Evolutionary conservation across 495 filamentous ascomycete species (phyloP), one percentile per base, ranked within the genome.

Genomic region (Xylaria castorea): DNA sequence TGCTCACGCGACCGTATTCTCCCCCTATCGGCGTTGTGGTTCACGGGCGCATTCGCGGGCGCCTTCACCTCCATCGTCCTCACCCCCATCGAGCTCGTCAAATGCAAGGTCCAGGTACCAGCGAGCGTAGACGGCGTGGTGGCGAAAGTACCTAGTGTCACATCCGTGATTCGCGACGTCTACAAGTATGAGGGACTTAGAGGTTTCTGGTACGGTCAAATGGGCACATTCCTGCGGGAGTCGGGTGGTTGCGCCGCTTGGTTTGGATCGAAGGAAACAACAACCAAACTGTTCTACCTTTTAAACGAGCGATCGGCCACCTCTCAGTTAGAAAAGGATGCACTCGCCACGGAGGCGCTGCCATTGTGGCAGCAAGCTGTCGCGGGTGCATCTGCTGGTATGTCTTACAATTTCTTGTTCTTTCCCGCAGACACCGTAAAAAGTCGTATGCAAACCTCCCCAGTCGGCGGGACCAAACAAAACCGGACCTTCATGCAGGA

Each of bases 361-460:
- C 90, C 89, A 27, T 75, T 97, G n/a, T 89, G 89, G 81, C 93
- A 97, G 77, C 93, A 96, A 80, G 90, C 96, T 76, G 81, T 93
- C 12, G 93, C 94, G 18, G 94, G 94, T n/a, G 94, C 94, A n/a
- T 86, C 90, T 18, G 94, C 95, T 25, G 96, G 96, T 57, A 92
- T 98, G 84, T 90, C 88, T 67, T 99, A 98, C 79, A 99, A 98
- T 76, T 97, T 98, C 76, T 79, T 97, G 36, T 97, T 97, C 85
- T 99, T 95, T 81, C 96, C 96, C 0, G 96, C 97, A 51, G 96
- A 99, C 78, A 98, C 96, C 1, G 91, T 99, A 83, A 99, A 99
- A 80, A 94, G 91, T 12, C 89, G 95, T 8, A 97, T 99, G 91
- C 96, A 99, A 81, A 98, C 97, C 0, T 89, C 92, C 60, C 91